Base-by-base conservation (phyloP, 371 early-diverging fungal species). In the Nematocida minor region DNA sequence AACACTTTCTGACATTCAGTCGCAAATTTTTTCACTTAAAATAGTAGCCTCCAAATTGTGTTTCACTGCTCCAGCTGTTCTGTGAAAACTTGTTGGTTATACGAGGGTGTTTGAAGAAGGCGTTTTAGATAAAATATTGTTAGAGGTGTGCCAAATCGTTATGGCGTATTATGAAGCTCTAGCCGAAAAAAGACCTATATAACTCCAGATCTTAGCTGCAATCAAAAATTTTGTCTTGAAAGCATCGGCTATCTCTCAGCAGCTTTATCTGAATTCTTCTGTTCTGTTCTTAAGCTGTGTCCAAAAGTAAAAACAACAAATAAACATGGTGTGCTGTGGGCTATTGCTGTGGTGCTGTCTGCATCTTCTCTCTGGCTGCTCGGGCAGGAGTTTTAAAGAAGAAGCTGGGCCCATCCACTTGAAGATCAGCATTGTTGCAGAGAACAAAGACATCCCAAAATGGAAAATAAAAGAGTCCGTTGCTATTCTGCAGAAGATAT, bases 1-100 rank as follows among this genome's bases (percentile, higher is more conserved):
- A 29, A 32, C 16, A 14, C 46, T 38, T 22, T 74, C 49, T 14
- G 66, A 34, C 77, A 74, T 74, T 41, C 29, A n/a, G n/a, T 49
- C 40, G 27, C 29, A 55, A 74, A 74, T 53, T 53, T 20, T 63
- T 74, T 62, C 64, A 34, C 40, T 74, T 74, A 64, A 74, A 74
- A 74, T 60, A 36, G 44, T 32, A 27, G 9, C 44, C 44, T 62
- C 46, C 46, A 42, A 42, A 62, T 42, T 27, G 29, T 62, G 63
- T 62, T 62, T 62, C 63, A 62, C 32, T 62, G 42, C 18, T 34
- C 11, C n/a, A 7, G 6, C 14, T 34, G 29, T 22, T 54, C 29
- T 38, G 38, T 11, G 57, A 27, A 32, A 20, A 57, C 11, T 38
- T 57, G 57, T 57, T 57, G 57, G 57, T 57, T 57, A 57, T 57